Conservation (phyloP, 768 basidiomycete species). For the Clavaria fumosa region DNA sequence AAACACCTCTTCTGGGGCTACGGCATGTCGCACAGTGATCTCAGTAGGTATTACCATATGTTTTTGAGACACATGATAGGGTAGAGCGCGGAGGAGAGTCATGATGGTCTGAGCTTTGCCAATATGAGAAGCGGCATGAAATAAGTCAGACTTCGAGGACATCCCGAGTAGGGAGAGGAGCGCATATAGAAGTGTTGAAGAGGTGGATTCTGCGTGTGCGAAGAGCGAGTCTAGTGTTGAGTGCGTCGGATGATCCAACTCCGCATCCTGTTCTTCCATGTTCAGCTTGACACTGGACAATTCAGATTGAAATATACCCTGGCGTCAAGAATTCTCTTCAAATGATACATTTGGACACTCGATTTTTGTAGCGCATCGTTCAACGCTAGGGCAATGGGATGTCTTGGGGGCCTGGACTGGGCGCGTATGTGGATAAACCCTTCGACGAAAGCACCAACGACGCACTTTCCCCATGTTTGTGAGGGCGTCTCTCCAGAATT, state of each 20-base stretch:
- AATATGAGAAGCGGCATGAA: slow-evolving; percentile 72
- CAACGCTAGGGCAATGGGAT: slow-evolving; percentile 68
- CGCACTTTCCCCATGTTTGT: slow-evolving; percentile 51
- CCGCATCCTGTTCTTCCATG: slow-evolving; percentile 35
- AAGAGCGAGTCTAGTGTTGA: slow-evolving; percentile 53
- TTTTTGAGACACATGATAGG: slow-evolving; percentile 60
- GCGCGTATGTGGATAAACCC: slow-evolving; percentile 11
- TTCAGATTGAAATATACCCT: slow-evolving; percentile 34
- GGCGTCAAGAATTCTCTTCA: slow-evolving; percentile 74
- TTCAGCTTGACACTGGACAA: slow-evolving; percentile 8
- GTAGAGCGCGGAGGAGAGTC: slow-evolving; percentile 60
- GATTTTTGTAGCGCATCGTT: slow-evolving; percentile 34
- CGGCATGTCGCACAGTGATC: slow-evolving; percentile 61
- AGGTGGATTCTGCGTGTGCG: slow-evolving; percentile 65
- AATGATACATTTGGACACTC: slow-evolving; percentile 54
- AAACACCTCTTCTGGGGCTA: slow-evolving; percentile 70
- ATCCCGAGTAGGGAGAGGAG: slow-evolving; percentile 51
- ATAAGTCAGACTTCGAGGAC: slow-evolving; percentile 31
- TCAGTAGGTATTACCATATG: slow-evolving; percentile 69
- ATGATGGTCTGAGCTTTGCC: slow-evolving; percentile 58
- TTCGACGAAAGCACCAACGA: slow-evolving; percentile 3
- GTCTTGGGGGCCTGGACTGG: slow-evolving; percentile 62
- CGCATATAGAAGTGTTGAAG: slow-evolving; percentile 64
- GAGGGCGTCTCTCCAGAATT: slow-evolving; percentile 77
- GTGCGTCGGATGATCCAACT: slow-evolving; percentile 48